A percentile compares a stretch with the other conserved stretches of the same genome.
phyloP scores from a whole-genome alignment of 306 rosid genomes.

The Quercus robur region DNA sequence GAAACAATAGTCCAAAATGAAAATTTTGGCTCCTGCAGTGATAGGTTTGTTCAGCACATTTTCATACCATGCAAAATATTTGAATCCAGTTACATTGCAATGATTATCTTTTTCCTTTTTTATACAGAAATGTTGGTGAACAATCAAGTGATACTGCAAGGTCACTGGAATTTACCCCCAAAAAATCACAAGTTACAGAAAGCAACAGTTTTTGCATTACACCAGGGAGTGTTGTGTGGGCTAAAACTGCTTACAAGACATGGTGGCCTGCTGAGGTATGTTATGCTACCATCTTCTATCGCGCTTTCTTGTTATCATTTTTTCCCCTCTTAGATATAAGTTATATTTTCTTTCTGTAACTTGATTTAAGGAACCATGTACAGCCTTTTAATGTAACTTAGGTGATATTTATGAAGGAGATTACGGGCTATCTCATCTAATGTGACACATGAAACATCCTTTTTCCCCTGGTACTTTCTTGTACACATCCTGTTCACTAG shows the following conservation, averaged over 20 bases:
- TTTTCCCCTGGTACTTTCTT: background rate
- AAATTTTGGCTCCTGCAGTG: conserved; percentile 12
- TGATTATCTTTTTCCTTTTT: background rate
- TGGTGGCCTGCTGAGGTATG: conserved; percentile 77
- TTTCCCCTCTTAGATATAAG: background rate
- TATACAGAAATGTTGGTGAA: conserved; percentile 28
- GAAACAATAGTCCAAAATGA: conserved; percentile 34
- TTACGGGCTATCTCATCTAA: background rate
- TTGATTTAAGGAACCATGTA: background rate
- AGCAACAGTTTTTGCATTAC: conserved; percentile 29
- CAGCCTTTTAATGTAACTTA: background rate
- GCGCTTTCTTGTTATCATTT: background rate
- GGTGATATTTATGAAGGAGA: background rate
- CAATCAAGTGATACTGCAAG: conserved; percentile 16
- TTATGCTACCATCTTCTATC: background rate
- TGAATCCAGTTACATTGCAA: conserved; percentile 9
- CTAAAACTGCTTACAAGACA: conserved; percentile 29
- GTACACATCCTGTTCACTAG: too few species aligned
- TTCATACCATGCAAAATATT: background rate
- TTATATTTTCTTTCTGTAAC: background rate
- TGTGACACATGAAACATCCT: background rate
- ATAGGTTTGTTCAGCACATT: conserved; percentile 35
- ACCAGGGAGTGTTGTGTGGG: conserved; percentile 59
- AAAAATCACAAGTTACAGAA: conserved; percentile 38
- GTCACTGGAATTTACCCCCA: conserved; percentile 26